Evolutionary conservation across 1,284 basidiomycete genomes (phyloP).

Genomic region (Rhizoctonia solani): DNA sequence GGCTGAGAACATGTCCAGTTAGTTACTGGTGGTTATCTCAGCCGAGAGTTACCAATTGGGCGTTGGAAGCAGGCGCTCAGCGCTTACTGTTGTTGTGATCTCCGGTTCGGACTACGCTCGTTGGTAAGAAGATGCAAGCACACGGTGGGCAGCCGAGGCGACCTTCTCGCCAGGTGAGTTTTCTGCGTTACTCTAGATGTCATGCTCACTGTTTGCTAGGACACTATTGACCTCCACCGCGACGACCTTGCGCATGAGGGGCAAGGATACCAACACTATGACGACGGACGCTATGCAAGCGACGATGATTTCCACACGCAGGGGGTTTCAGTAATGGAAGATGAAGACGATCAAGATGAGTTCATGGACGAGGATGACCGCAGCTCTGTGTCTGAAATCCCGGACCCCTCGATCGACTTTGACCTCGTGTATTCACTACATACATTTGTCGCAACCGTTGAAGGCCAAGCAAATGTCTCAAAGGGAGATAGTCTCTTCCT

Average conservation of each 20-base stretch:
- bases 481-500: slow-evolving; percentile 93
- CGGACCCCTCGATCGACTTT: slow-evolving; percentile 89
- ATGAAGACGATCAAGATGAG: slow-evolving; percentile 35
- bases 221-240: slow-evolving; percentile 18
- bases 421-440: slow-evolving; percentile 88
- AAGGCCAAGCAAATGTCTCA: slow-evolving; percentile 95
- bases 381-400: slow-evolving; percentile 81
- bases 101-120: slow-evolving; percentile 30
- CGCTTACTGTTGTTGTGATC: slow-evolving; percentile 22
- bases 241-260: slow-evolving; percentile 16
- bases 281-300: slow-evolving; percentile 37
- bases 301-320: slow-evolving; percentile 34
- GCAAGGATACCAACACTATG: slow-evolving; percentile 31
- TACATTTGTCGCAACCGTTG: slow-evolving; percentile 93
- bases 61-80: background rate
- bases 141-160: slow-evolving; percentile 12
- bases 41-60: background rate
- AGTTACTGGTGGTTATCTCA: background rate
- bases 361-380: slow-evolving; percentile 40
- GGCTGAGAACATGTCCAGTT: too few relatives aligned
- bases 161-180: slow-evolving; percentile 23
- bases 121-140: slow-evolving; percentile 19
- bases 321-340: slow-evolving; percentile 39
- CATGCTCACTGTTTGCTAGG: slow-evolving; percentile 8
- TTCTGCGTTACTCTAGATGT: background rate